phyloP scores from a whole-genome alignment of 2,329 filamentous ascomycete genomes.

The Fusarium burgessii region DNA sequence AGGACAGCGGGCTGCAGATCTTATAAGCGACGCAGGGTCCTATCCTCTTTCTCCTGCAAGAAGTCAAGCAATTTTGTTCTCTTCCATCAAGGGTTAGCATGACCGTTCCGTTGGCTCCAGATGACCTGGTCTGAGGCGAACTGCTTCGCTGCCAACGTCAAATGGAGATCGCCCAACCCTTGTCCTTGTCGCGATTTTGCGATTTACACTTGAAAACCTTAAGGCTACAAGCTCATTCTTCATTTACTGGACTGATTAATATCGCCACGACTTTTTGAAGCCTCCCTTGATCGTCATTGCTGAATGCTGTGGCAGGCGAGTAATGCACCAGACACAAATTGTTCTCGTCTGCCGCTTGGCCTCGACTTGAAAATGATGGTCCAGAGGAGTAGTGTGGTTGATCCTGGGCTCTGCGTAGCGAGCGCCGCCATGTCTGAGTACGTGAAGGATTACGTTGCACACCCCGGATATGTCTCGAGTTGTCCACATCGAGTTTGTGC shows the following conservation, averaged over 20 bases:
- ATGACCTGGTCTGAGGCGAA: slow-evolving; percentile 7
- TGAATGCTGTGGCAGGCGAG: neutral
- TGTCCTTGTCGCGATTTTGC: slow-evolving; percentile 16
- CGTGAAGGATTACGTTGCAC: slow-evolving; percentile 1
- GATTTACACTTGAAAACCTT: neutral
- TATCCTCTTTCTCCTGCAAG: slow-evolving; percentile 14
- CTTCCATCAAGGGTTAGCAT: slow-evolving; percentile 4
- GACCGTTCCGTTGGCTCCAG: neutral
- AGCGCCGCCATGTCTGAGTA: slow-evolving; percentile 6
- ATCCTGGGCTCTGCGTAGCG: neutral
- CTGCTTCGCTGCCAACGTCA: neutral
- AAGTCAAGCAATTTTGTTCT: slow-evolving; percentile 7
- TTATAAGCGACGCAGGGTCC: slow-evolving; percentile 17
- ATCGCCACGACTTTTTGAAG: neutral
- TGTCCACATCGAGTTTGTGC: neutral
- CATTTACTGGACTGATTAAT: neutral
- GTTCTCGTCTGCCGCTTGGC: neutral
- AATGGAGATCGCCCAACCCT: slow-evolving; percentile 1
- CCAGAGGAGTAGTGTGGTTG: neutral
- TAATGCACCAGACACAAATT: slow-evolving; percentile 3
- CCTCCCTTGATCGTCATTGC: neutral
- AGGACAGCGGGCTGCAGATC: slow-evolving; percentile 37
- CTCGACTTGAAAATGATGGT: slow-evolving; percentile 1
- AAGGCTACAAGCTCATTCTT: neutral
- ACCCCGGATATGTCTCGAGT: neutral